Percentiles rank a stretch among this genome's conserved stretches.
Conservation (phyloP, 2,329 filamentous ascomycete species). For the Botrytis galanthina region DNA sequence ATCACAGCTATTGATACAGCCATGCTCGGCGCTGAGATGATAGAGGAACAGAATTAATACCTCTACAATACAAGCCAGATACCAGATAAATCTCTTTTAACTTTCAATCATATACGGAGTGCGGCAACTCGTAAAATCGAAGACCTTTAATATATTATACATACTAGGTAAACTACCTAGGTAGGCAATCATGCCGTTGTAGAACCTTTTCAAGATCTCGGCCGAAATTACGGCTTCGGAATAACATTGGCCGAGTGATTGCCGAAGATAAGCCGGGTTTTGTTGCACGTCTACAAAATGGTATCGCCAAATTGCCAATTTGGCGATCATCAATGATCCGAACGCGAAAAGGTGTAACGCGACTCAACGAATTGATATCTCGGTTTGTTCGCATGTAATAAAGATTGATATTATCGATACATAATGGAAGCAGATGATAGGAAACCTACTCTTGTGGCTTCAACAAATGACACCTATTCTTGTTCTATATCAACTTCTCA, state of each 20-base stretch:
- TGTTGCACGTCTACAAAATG: neutral
- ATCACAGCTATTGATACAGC: too few species aligned
- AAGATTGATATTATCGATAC: neutral
- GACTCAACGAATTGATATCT: neutral
- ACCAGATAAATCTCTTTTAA: neutral
- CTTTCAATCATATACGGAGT: neutral
- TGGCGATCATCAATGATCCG: neutral
- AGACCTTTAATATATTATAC: neutral
- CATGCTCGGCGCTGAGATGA: too few species aligned
- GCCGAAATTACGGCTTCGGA: neutral
- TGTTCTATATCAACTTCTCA: constrained; percentile 35
- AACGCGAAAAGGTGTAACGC: neutral
- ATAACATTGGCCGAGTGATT: fast-evolving
- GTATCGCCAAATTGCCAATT: neutral
- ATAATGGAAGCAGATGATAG: constrained; percentile 26
- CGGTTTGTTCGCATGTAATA: neutral
- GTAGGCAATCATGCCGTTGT: neutral
- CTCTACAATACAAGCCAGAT: neutral
- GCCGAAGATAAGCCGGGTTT: neutral
- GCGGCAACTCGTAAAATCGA: neutral
- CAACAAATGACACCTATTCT: constrained; percentile 34
- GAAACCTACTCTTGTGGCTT: constrained; percentile 33
- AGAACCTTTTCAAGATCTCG: neutral
- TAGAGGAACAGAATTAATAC: neutral
- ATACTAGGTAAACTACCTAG: too few species aligned